Evolutionary conservation across 2,329 filamentous ascomycete species (phyloP), one percentile per base, ranked within the genome.

Genomic region (Catunica adiposa): DNA sequence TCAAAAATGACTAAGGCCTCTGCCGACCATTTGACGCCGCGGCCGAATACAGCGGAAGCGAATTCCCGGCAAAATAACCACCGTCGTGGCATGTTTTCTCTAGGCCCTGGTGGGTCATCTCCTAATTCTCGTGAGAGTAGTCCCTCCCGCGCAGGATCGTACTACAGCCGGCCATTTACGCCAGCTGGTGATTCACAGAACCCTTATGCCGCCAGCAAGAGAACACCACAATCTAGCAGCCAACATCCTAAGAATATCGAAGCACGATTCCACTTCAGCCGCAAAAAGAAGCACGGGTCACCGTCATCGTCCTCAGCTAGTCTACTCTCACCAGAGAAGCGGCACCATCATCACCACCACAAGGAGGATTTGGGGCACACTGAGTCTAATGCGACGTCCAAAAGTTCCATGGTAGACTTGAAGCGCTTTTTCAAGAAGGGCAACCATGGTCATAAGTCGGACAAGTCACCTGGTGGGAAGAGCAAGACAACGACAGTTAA

Each of bases 391-490:
- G 64, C 63, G 23, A 56, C 60, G 7, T 57, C 62, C 53, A 80
- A 86, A 58, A 82, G 85, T 22, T 96, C 92, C 3, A 97, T 97
- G 85, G 83, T 86, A 2, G 90, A 97, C 63, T 70, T 98, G 59
- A 96, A 95, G 70, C 79, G 92, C n/a, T 98, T 98, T 67, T 94
- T 98, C 73, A 92, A 83, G 68, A 82, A 88, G 59, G 54, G 44
- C 4, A 79, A 83, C 54, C 78, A 79, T 1, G 76, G 82, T 61
- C 70, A 77, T 61, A 88, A 87, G 62, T 69, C 76, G 61, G 86
- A 86, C 64, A 76, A 82, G 58, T 58, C 58, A 3, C 46, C 52
- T 2, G 88, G 85, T 61, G 79, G 84, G 29, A 75, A 83, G 3
- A 70, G 74, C 8, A 82, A 82, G 1, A 82, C 82, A 5, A 72